phyloP scores from a whole-genome alignment of 257 asterid species.

The Nicotiana knightiana region DNA sequence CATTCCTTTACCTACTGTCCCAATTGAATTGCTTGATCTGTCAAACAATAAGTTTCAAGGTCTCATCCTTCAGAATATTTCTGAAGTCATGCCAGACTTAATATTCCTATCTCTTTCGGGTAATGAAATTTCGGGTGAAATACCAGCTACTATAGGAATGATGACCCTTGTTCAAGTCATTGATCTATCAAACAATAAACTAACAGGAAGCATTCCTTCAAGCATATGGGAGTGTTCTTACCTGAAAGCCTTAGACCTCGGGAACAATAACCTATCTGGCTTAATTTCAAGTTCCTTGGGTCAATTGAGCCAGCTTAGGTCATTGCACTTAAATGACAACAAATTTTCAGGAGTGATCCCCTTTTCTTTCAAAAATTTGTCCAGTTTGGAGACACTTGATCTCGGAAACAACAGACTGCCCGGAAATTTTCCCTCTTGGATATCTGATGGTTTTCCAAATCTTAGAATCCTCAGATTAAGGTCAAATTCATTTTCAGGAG shows the following conservation, averaged over 20 bases:
- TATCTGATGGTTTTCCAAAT: slow-evolving; percentile 18
- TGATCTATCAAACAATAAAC: slow-evolving; percentile 41
- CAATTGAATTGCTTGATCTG: slow-evolving; percentile 42
- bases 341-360: slow-evolving; percentile 35
- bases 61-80: slow-evolving; percentile 33
- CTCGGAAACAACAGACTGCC: slow-evolving; percentile 31
- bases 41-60: slow-evolving; percentile 43
- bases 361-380: slow-evolving; percentile 30
- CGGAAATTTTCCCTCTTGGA: slow-evolving; percentile 35
- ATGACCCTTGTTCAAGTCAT: slow-evolving; percentile 32
- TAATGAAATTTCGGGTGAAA: slow-evolving; percentile 31
- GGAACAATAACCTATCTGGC: slow-evolving; percentile 35
- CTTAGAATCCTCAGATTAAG: slow-evolving; percentile 42
- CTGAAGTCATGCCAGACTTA: slow-evolving; percentile 33
- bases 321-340: slow-evolving; percentile 42
- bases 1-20: slow-evolving; percentile 34
- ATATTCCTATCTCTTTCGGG: slow-evolving; percentile 41
- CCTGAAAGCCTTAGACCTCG: slow-evolving; percentile 36
- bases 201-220: slow-evolving; percentile 39
- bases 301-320: slow-evolving; percentile 28
- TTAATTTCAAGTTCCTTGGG: slow-evolving; percentile 40
- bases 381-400: slow-evolving; percentile 44
- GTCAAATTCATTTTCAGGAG: slow-evolving; percentile 32
- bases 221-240: slow-evolving; percentile 31
- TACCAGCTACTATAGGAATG: slow-evolving; percentile 35